Base-by-base conservation (phyloP, 208 protist genomes). In the Leishmania turanica region DNA sequence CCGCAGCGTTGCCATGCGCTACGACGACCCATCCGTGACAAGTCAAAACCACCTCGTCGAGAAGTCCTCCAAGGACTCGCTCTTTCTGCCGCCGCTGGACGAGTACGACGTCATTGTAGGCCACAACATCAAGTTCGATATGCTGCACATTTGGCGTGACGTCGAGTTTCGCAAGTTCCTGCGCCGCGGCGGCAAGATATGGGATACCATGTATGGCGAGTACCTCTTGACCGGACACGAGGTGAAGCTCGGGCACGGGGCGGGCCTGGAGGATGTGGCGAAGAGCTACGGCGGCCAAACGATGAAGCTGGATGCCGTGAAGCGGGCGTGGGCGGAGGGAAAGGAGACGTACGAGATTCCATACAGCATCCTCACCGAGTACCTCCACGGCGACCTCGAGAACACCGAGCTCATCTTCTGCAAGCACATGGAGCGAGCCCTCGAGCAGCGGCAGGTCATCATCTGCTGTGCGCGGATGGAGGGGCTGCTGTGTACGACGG, bases 201-300 rank as follows among this genome's bases (percentile, higher is more conserved):
- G 96, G 95, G 96, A 98, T 81, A 98, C 96, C 53, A 98, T 98
- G 96, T 98, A 98, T 86, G 95, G 86, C 37, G 95, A 98, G 88
- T 98, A 98, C 81, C 86, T 98, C 37, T 83, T 98, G 37, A 96
- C 88, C 21, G 96, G 96, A 11, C 96, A 98, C 68, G 93, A 96
- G 68, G 87, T 97, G 53, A 93, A 91, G 83, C 87, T 98, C 11
- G 94, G 95, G 45, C 86, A 91, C 74, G 92, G 95, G 64, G 93
- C 93, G 27, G 92, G 94, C 68, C 84, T 98, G 34, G 94, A 98
- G 85, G 92, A 97, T 51, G 89, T 98, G 4, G 94, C 96, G 9
- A 96, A 96, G 79, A 94, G 91, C 83, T 98, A 98, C 81, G 96
- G 96, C 60, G 96, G 96, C 42, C 88, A 96, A 79, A 95, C 85